Evolutionary conservation across 148 eudicot genomes (phyloP).

Genomic region (Drosera capensis): DNA sequence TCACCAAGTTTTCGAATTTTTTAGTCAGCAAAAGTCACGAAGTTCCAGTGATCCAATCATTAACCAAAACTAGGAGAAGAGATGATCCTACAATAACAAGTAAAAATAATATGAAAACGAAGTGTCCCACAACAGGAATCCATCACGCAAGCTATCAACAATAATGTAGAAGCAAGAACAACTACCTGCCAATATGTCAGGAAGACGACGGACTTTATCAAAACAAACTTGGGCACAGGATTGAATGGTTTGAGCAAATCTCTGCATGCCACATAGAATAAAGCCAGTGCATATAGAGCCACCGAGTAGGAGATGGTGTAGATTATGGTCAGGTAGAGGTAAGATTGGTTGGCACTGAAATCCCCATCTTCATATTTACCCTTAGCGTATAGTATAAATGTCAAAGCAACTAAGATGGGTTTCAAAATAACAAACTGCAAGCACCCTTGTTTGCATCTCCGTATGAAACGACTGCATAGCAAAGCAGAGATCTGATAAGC

Average conservation of each 20-base stretch:
- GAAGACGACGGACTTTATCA: constrained; percentile 90
- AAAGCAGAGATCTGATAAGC: constrained; percentile 4
- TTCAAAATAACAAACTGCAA: constrained; percentile 96
- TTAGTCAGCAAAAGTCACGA: no score
- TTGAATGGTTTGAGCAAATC: constrained; percentile 92
- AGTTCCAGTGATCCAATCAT: no score
- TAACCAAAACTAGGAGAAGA: no score
- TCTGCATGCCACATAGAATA: constrained; percentile 94
- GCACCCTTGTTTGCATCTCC: constrained; percentile 95
- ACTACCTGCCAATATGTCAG: constrained; percentile 97
- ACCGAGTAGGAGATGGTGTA: constrained; percentile 78
- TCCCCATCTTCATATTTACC: constrained; percentile 90
- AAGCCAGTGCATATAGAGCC: constrained; percentile 83
- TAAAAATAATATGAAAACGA: no score
- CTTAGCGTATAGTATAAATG: constrained; percentile 72
- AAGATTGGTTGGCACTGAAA: constrained; percentile 76
- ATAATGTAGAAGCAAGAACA: not conserved
- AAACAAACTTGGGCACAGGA: constrained; percentile 92
- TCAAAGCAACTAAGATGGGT: constrained; percentile 69
- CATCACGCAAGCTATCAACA: not conserved
- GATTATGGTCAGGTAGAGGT: constrained; percentile 83
- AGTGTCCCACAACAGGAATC: no score
- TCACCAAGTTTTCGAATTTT: no score
- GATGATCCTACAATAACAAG: no score
- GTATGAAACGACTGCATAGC: constrained; percentile 76